These are phyloP conservation scores for Fusarium foetens DNA, from an alignment of 2,329 filamentous ascomycete genomes.

Conservation along the genomic window DNA sequence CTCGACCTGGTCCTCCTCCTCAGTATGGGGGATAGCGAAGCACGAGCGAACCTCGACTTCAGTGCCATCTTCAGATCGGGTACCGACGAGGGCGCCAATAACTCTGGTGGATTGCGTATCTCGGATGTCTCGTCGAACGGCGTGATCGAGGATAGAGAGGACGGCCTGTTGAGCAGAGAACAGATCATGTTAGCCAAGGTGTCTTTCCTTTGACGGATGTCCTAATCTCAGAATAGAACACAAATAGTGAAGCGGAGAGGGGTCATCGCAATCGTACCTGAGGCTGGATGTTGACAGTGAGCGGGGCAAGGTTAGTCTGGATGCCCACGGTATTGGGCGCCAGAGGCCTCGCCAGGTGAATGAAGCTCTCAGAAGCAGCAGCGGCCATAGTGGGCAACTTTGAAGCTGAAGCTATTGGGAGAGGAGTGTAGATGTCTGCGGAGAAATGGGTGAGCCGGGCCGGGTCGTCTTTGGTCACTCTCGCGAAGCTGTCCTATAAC, in stretches of 20 bases:
- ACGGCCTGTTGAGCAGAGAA: slow-evolving; percentile 61
- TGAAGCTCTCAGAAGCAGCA: slow-evolving; percentile 82
- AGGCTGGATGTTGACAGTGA: slow-evolving; percentile 94
- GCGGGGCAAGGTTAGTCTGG: slow-evolving; percentile 87
- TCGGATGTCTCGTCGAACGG: slow-evolving; percentile 81
- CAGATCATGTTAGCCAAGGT: slow-evolving; percentile 17
- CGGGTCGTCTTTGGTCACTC: slow-evolving; percentile 30
- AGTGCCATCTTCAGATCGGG: slow-evolving; percentile 93
- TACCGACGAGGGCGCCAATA: slow-evolving; percentile 94
- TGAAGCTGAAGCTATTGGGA: slow-evolving; percentile 19
- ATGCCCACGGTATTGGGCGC: slow-evolving; percentile 82
- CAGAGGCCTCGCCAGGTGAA: slow-evolving; percentile 93
- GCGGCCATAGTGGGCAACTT: slow-evolving; percentile 77
- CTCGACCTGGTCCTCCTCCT: slow-evolving; percentile 98
- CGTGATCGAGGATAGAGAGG: slow-evolving; percentile 90
- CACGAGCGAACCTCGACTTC: slow-evolving; percentile 96
- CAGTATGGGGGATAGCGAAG: slow-evolving; percentile 98
- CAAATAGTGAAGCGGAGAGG: slow-evolving; percentile 16
- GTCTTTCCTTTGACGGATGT: not conserved
- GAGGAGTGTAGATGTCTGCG: slow-evolving; percentile 24
- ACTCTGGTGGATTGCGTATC: slow-evolving; percentile 90
- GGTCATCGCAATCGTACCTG: slow-evolving; percentile 70
- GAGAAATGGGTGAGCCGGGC: slow-evolving; percentile 36
- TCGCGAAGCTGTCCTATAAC: slow-evolving; percentile 47
- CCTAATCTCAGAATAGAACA: slow-evolving; percentile 3